Base-by-base conservation (phyloP, 2,329 filamentous ascomycete species). In the Pseudocercospora vitis region DNA sequence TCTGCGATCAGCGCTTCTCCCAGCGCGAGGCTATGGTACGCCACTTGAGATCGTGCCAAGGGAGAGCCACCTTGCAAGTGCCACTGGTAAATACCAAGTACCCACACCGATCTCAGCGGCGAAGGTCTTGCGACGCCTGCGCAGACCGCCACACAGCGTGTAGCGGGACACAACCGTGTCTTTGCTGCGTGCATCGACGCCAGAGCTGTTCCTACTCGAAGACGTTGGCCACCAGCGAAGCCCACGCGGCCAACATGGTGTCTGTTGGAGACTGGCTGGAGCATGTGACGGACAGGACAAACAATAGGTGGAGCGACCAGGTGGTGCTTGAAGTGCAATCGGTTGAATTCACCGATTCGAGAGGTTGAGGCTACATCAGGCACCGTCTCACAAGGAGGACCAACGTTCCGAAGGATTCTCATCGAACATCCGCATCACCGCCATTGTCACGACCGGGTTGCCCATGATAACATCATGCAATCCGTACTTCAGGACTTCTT, bases 381-480 rank as follows among this genome's bases (percentile, higher is more conserved):
- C n/a, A n/a, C n/a, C n/a, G n/a, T n/a, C n/a, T n/a, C n/a, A n/a
- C n/a, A n/a, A n/a, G n/a, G n/a, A n/a, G n/a, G n/a, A n/a, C n/a
- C n/a, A n/a, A n/a, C n/a, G n/a, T n/a, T n/a, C n/a, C n/a, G n/a
- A n/a, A n/a, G n/a, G n/a, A 29, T 29, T 11, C 26, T 29, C 6
- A 42, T 73, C 65, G 55, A 83, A 79, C 0, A 76, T 75, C 6
- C 73, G 70, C 61, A 76, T 71, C 7, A 83, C 71, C 2, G 81
- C 80, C 53, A 79, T 62, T 33, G 75, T 78, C 0, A 82, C 73
- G 3, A 80, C 70, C 0, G 80, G 79, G 64, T 82, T 79, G 3
- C 76, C 76, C 81, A 84, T 83, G 45, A 82, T 76, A 28, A 75
- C 72, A 66, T 84, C 81, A 51, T 84, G 81, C 12, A 82, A 63